A percentile compares a stretch with the other conserved stretches of the same genome.
These are phyloP conservation scores for Podosphaera xanthii DNA, from an alignment of 2,329 filamentous ascomycete genomes.

Conservation along the genomic window DNA sequence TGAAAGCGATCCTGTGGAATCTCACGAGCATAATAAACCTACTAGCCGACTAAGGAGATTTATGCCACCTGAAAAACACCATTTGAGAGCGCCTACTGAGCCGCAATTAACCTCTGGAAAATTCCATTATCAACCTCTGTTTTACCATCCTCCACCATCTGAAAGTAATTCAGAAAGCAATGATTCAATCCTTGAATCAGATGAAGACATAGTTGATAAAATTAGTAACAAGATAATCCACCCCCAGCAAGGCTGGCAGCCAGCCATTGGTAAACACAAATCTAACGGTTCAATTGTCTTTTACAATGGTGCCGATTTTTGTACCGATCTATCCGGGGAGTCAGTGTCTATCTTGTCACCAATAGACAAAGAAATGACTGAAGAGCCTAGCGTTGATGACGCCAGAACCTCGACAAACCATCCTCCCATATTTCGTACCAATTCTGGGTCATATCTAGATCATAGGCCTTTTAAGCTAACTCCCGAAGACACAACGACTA, in stretches of 20 bases:
- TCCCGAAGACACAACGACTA: constrained; percentile 10
- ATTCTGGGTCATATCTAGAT: constrained; percentile 28
- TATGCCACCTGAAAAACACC: neutral
- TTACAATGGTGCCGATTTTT: constrained; percentile 60
- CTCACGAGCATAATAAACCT: neutral
- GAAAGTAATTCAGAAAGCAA: constrained; percentile 26
- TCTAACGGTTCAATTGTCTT: constrained; percentile 62
- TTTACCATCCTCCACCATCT: constrained; percentile 26
- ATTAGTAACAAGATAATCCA: neutral
- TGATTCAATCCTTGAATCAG: constrained; percentile 14
- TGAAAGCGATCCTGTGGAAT: constrained; percentile 6
- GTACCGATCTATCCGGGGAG: constrained; percentile 56
- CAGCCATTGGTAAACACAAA: constrained; percentile 24
- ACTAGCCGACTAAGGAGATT: constrained; percentile 19
- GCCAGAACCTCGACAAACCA: too few species aligned
- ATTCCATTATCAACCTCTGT: constrained; percentile 43
- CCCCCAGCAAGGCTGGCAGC: neutral
- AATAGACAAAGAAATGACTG: constrained; percentile 26
- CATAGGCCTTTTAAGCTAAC: constrained; percentile 27
- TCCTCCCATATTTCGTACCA: constrained; percentile 18
- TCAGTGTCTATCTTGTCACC: constrained; percentile 25
- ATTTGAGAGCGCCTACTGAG: constrained; percentile 1
- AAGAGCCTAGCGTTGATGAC: constrained; percentile 17
- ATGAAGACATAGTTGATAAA: too few species aligned
- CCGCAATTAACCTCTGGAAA: constrained; percentile 3